Evolutionary conservation across 2,329 filamentous ascomycete species (phyloP), one percentile per base, ranked within the genome.

Genomic region (Monosporascus sp.): DNA sequence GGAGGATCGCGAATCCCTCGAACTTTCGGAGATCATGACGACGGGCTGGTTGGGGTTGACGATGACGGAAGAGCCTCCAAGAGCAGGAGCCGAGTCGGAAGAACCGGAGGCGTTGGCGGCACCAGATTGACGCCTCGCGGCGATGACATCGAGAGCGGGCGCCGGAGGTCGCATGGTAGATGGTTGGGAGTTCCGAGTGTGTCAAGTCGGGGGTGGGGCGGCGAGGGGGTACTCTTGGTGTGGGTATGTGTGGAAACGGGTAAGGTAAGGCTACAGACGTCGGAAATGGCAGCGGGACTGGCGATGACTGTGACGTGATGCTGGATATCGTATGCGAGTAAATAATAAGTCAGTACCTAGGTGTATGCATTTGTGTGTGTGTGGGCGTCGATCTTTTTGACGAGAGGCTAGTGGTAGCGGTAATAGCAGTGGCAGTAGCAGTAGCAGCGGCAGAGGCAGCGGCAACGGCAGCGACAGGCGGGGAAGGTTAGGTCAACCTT

Each of bases 1-100:
- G 3, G 80, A 82, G 1, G 80, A 82, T 57, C 80, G 75, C 43
- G 80, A 83, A 64, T 83, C 80, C 58, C 80, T 73, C 8, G 65
- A 48, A 54, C 73, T 72, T 40, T 76, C 74, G 27, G 68, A 59
- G 49, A 61, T 62, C 22, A 55, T 57, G 31, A 54, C 52, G 37
- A 56, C 20, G 19, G 57, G 57, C 11, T 51, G 53, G 31, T 50
- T 54, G 22, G 54, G 38, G 16, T 46, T 46, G 43, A 24, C 43
- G 20, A 24, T 19, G 17, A 31, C 52, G 36, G 57, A 57, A 38
- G 57, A 16, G 24, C 31, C 52, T 40, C 44, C 52, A 8, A 49
- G 36, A 31, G 55, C 53, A 20, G 52, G 27, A 38, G 49, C 36
- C 20, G 47, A 45, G 48, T 40, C 48, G 19, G 37, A 31, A 34